Percentiles rank a stretch among this genome's conserved stretches.
Evolutionary conservation across 1,139 yeast species (phyloP).

Genomic region (Zygosaccharomyces pseudobailii): DNA sequence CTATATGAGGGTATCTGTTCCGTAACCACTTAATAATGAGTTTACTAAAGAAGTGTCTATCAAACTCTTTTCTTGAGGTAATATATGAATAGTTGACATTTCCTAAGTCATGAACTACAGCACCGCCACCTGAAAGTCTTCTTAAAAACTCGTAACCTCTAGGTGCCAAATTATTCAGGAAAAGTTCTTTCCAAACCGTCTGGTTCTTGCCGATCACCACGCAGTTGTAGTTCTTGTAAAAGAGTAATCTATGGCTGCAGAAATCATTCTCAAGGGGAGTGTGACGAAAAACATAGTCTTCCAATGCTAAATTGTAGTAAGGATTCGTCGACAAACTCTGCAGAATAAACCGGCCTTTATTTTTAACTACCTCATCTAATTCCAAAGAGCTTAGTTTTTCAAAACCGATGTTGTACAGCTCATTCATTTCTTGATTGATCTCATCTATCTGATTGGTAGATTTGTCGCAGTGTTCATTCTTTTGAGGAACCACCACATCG

Average conservation of each 20-base stretch:
- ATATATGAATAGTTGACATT: constrained; percentile 84
- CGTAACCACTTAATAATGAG: constrained; percentile 52
- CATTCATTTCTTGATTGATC: constrained; percentile 23
- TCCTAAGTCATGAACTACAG: constrained; percentile 94
- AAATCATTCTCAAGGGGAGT: constrained; percentile 45
- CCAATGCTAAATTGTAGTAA: constrained; percentile 71
- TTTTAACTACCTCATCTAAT: constrained; percentile 14
- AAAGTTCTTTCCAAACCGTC: constrained; percentile 87
- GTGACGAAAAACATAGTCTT: constrained; percentile 64
- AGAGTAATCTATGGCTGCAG: constrained; percentile 50
- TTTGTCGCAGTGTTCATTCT: not conserved
- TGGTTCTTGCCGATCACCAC: constrained; percentile 96
- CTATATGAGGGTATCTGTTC: constrained; percentile 13
- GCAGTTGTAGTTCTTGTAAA: constrained; percentile 77
- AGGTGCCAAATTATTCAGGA: constrained; percentile 52
- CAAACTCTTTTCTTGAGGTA: constrained; percentile 63
- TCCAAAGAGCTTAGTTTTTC: constrained; percentile 13
- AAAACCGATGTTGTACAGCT: constrained; percentile 13
- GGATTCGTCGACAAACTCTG: constrained; percentile 50
- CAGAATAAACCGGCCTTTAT: constrained; percentile 26
- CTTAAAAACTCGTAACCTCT: constrained; percentile 66
- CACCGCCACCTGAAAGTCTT: constrained; percentile 90
- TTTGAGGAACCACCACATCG: not conserved
- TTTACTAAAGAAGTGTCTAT: constrained; percentile 57
- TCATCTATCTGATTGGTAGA: constrained; percentile 21